Percentiles rank a stretch among this genome's conserved stretches.
Evolutionary conservation across 2,329 filamentous ascomycete species (phyloP).

Genomic region (Capronia americana): DNA sequence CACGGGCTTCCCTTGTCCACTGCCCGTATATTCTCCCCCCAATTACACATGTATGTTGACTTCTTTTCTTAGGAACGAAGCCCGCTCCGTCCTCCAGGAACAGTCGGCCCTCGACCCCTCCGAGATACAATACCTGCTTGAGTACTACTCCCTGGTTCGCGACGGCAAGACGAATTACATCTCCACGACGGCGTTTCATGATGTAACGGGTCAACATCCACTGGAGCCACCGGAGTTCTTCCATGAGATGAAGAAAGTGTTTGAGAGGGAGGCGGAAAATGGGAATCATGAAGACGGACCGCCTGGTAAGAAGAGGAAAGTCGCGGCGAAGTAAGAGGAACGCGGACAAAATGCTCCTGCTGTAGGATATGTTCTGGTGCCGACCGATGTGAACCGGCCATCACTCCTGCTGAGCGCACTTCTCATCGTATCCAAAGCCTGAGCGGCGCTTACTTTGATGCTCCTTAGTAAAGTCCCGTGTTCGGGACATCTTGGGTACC

Average conservation of each 20-base stretch:
- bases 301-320: background rate
- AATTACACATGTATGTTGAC: background rate
- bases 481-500: background rate
- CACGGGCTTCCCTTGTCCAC: background rate
- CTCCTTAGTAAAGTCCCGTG: background rate
- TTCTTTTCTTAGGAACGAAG: background rate
- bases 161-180: slow-evolving; percentile 64
- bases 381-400: background rate
- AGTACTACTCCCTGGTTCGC: slow-evolving; percentile 60
- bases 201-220: slow-evolving; percentile 56
- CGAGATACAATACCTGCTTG: slow-evolving; percentile 50
- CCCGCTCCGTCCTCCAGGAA: background rate
- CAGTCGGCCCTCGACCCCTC: background rate
- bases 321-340: background rate
- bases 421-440: background rate
- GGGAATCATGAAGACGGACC: background rate
- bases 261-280: background rate
- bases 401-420: background rate
- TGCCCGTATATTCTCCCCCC: background rate
- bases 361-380: background rate
- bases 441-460: background rate
- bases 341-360: background rate
- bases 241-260: slow-evolving; percentile 42
- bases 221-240: slow-evolving; percentile 59
- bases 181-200: slow-evolving; percentile 57